phyloP scores from a whole-genome alignment of 805 yeast genomes.

The Suhomyces pyralidae region DNA sequence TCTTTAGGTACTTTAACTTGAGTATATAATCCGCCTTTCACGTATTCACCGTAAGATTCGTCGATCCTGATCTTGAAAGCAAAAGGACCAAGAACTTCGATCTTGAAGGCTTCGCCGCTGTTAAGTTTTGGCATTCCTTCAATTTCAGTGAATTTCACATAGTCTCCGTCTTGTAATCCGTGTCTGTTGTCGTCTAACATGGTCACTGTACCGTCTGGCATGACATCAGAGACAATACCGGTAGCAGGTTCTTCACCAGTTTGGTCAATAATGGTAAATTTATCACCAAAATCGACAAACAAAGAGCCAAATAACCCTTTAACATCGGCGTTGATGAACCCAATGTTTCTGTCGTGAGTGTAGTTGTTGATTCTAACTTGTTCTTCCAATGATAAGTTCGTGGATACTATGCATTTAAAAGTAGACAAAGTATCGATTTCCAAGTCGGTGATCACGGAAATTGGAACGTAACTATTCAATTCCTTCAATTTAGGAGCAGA shows the following conservation, averaged over 20 bases:
- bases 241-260: constrained; percentile 90
- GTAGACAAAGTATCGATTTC: constrained; percentile 50
- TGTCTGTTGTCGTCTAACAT: constrained; percentile 91
- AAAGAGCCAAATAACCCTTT: constrained; percentile 86
- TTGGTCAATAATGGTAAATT: constrained; percentile 75
- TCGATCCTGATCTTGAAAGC: constrained; percentile 74
- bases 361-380: constrained; percentile 72
- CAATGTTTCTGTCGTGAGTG: constrained; percentile 70
- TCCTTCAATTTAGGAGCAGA: constrained; percentile 71
- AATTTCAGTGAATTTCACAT: constrained; percentile 81
- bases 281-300: constrained; percentile 86
- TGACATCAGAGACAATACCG: constrained; percentile 90
- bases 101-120: constrained; percentile 68
- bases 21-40: constrained; percentile 84
- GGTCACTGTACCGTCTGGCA: constrained; percentile 85
- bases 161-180: constrained; percentile 89
- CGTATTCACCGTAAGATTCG: constrained; percentile 57
- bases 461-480: constrained; percentile 87
- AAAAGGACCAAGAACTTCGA: constrained; percentile 91
- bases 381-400: constrained; percentile 66
- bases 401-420: constrained; percentile 83
- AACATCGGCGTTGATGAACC: constrained; percentile 76
- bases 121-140: constrained; percentile 75
- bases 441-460: constrained; percentile 59
- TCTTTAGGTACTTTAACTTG: constrained; percentile 84